Base-by-base conservation (phyloP, 345 rosid species). In the Euphorbia peplus region DNA sequence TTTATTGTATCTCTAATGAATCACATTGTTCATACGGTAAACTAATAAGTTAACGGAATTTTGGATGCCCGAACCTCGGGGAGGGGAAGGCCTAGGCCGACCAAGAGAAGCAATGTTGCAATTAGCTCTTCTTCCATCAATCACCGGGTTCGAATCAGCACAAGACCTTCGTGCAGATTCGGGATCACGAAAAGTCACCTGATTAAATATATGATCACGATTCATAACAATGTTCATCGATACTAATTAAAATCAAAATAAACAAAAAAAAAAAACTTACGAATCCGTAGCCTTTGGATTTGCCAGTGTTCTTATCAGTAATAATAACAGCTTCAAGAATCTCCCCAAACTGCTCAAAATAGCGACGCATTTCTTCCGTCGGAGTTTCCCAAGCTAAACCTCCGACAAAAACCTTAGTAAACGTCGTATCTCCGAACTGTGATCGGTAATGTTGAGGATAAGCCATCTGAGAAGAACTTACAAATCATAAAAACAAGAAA, bases 301-400 rank as follows among this genome's bases (percentile, higher is more conserved):
- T 93, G 14, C 86, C 96, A 7, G 98, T 87, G 69, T 72, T 81
- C 76, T 87, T 93, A 54, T 93, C 98, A 15, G 79, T 72, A 70
- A 93, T 93, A 70, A 93, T 86, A 75, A 90, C 98, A 52, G 98
- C 97, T 82, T 93, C 98, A 41, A 93, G 96, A 84, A 90, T 93
- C 63, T 93, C 96, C 6, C 98, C 98, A 50, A 93, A 93, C 79
- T 85, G 93, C 66, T 89, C 90, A 51, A 93, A 93, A 80, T 90
- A 86, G 58, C 78, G 78, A 19, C 87, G 89, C 97, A 93, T 83
- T 71, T 88, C 92, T 30, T 87, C 92, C 7, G 97, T 84, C 0
- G 88, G 97, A 29, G 98, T 90, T 84, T 93, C 98, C 98, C 98
- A 93, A 18, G 98, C 96, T 64, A 93, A 80, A 3, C 98, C 98